Percentiles rank a stretch among this genome's conserved stretches.
These are phyloP conservation scores for Trypanosoma brucei DNA, from an alignment of 208 protist genomes.

Conservation along the genomic window DNA sequence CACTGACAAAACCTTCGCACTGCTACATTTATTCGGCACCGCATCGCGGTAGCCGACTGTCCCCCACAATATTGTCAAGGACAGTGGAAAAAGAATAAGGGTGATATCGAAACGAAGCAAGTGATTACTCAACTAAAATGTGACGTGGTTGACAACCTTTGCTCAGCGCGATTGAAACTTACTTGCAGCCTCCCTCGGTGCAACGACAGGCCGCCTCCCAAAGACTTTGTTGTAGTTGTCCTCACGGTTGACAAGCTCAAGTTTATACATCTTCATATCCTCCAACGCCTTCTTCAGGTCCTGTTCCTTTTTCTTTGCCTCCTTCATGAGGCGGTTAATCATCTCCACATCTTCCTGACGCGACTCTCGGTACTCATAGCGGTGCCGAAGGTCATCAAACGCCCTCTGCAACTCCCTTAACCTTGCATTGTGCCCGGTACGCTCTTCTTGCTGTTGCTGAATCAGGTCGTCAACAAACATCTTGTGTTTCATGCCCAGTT, in stretches of 20 bases:
- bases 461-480: constrained; percentile 44
- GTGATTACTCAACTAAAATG: too few species aligned
- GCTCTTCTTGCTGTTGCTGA: constrained; percentile 41
- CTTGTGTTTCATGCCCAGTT: constrained; percentile 34
- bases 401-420: constrained; percentile 37
- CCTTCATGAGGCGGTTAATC: constrained; percentile 84
- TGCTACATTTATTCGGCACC: too few species aligned
- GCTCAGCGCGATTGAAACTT: constrained; percentile 3
- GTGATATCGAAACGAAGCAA: neutral
- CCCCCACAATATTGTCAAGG: too few species aligned
- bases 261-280: constrained; percentile 91
- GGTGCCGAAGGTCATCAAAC: constrained; percentile 72
- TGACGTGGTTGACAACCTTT: neutral
- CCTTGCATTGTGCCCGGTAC: constrained; percentile 22
- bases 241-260: constrained; percentile 93
- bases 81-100: neutral
- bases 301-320: constrained; percentile 61
- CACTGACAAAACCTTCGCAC: too few species aligned
- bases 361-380: constrained; percentile 90
- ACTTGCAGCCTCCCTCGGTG: constrained; percentile 4
- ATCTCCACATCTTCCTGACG: constrained; percentile 83
- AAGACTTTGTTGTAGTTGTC: constrained; percentile 95
- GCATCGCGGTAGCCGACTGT: too few species aligned
- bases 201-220: constrained; percentile 60
- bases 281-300: constrained; percentile 75